Conservation (phyloP, 805 yeast species). For the Hanseniaspora singularis region DNA sequence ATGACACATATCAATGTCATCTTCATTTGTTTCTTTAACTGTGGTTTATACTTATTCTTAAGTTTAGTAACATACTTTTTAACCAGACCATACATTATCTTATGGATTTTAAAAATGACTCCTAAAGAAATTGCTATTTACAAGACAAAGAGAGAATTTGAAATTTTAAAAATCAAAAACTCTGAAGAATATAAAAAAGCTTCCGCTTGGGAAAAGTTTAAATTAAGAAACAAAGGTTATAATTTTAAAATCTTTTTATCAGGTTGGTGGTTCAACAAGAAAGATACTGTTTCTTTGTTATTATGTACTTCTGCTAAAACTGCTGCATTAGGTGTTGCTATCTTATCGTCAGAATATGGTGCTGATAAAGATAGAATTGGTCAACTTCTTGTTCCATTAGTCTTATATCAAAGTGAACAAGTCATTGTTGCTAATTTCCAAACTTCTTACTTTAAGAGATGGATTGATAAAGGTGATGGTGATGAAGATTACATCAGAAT, state of each 20-base stretch:
- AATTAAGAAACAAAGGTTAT: conserved; percentile 9
- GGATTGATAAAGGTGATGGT: conserved; percentile 37
- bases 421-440: conserved; percentile 68
- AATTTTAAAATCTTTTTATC: conserved; percentile 30
- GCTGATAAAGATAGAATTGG: conserved; percentile 50
- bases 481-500: conserved; percentile 12
- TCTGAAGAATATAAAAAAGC: conserved; percentile 3
- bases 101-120: conserved; percentile 38
- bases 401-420: conserved; percentile 77
- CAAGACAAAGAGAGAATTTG: conserved; percentile 31
- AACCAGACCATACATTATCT: conserved; percentile 50
- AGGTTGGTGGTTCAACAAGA: conserved; percentile 49
- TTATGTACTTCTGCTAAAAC: conserved; percentile 89
- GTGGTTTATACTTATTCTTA: conserved; percentile 68
- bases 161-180: conserved; percentile 27
- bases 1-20: conserved; percentile 60
- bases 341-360: conserved; percentile 73
- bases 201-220: background rate
- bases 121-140: conserved; percentile 32
- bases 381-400: conserved; percentile 64
- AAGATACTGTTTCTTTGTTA: conserved; percentile 68
- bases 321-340: conserved; percentile 80
- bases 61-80: conserved; percentile 48
- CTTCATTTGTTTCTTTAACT: conserved; percentile 69
- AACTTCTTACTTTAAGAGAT: conserved; percentile 52